Percentiles rank a stretch among this genome's conserved stretches.
These are phyloP conservation scores for Canna indica DNA, from an alignment of 176 grass and related monocot species.

Conservation along the genomic window DNA sequence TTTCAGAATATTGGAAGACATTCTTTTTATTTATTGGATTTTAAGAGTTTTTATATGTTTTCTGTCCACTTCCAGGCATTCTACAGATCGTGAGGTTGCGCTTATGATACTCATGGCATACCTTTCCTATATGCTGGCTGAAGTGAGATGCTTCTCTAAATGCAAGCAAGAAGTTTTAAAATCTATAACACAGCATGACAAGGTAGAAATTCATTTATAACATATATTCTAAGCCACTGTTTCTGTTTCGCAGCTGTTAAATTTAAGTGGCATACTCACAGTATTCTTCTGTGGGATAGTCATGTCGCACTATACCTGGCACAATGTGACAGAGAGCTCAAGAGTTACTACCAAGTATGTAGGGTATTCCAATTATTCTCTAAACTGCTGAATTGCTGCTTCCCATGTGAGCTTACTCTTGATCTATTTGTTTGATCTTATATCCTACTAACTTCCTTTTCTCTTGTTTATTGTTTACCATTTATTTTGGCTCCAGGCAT, in stretches of 20 bases:
- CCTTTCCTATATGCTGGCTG: slow-evolving; percentile 95
- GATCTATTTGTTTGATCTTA: not conserved
- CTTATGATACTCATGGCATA: slow-evolving; percentile 99
- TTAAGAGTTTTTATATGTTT: not conserved
- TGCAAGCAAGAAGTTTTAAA: not conserved
- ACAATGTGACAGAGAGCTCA: slow-evolving; percentile 98
- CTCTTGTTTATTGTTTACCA: not conserved
- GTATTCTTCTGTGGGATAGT: slow-evolving; percentile 99
- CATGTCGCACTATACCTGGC: slow-evolving; percentile 99
- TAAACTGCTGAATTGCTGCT: not conserved
- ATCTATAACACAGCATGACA: not conserved
- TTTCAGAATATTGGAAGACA: not conserved
- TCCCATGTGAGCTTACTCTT: not conserved
- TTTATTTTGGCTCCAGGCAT: slow-evolving; percentile 45
- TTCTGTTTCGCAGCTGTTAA: slow-evolving; percentile 49
- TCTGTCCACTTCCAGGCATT: slow-evolving; percentile 53
- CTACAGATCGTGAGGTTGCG: slow-evolving; percentile 92
- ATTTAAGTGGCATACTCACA: slow-evolving; percentile 92
- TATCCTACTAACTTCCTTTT: not conserved
- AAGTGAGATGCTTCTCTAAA: slow-evolving; percentile 38
- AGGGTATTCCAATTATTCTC: not conserved
- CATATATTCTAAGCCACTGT: not conserved
- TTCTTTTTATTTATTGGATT: not conserved
- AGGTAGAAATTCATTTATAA: not conserved
- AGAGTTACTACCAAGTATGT: slow-evolving; percentile 94